Evolutionary conservation across 805 yeast genomes (phyloP).

Genomic region (Zygosaccharomyces gambellarensis): DNA sequence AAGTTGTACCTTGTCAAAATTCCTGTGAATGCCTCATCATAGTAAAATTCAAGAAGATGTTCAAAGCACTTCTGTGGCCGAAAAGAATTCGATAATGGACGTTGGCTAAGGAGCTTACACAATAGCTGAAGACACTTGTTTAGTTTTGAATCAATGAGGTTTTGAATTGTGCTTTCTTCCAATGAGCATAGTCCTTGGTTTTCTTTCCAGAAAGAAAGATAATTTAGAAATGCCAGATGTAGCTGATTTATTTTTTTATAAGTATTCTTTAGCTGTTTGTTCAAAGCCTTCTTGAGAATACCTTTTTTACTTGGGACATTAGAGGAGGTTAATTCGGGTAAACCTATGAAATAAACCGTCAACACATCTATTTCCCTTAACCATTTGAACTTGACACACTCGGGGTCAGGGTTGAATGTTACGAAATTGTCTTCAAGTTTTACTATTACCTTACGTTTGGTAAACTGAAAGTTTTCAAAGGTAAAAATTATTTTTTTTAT

Average conservation of each 20-base stretch:
- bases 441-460: neutral
- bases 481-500: neutral
- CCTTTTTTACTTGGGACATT: neutral
- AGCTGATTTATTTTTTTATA: neutral
- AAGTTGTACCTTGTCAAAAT: conserved; percentile 50
- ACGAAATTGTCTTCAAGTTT: conserved; percentile 3
- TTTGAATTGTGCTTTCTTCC: neutral
- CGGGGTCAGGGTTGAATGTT: neutral
- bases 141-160: neutral
- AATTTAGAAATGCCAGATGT: neutral
- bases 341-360: neutral
- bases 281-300: neutral
- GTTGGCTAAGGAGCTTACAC: neutral
- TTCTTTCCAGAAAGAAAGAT: neutral
- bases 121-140: conserved; percentile 5
- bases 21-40: neutral
- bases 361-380: conserved; percentile 1
- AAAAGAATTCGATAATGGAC: neutral
- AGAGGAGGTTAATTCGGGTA: neutral
- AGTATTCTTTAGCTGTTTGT: neutral
- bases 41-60: neutral
- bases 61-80: neutral
- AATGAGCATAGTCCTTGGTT: conserved; percentile 4
- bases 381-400: conserved; percentile 5
- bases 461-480: neutral